Percentiles rank a stretch among this genome's conserved stretches.
Evolutionary conservation across 2,329 filamentous ascomycete genomes (phyloP).

Genomic region (Cordyceps tenuipes): DNA sequence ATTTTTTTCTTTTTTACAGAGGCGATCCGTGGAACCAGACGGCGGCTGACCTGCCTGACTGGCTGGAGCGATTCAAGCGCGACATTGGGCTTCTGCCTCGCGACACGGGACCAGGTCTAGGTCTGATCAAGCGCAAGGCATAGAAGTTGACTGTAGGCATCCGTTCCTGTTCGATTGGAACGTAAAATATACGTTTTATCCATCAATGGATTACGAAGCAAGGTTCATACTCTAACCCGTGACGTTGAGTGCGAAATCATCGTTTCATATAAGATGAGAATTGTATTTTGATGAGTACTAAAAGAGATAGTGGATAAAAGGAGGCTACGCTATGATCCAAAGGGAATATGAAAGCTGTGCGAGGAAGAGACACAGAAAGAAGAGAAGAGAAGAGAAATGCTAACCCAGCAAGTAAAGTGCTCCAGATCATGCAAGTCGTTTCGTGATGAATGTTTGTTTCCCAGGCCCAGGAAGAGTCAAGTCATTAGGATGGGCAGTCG

Average conservation of each 20-base stretch:
- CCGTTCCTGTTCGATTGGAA: not conserved
- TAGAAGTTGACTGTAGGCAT: not conserved
- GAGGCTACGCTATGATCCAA: not conserved
- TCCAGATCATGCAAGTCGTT: not conserved
- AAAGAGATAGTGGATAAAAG: not conserved
- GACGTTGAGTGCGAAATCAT: too few species aligned
- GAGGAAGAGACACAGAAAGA: not conserved
- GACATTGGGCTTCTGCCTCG: constrained; percentile 32
- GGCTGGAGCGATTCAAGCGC: constrained; percentile 55
- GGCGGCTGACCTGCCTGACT: constrained; percentile 54
- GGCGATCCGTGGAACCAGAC: constrained; percentile 59
- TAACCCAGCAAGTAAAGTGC: not conserved
- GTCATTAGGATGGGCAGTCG: not conserved
- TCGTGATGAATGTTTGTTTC: not conserved
- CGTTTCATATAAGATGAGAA: not conserved
- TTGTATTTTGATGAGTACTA: not conserved
- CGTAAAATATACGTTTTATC: too few species aligned
- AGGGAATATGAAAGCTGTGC: not conserved
- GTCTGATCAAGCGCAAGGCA: constrained; percentile 1
- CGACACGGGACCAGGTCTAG: constrained; percentile 2
- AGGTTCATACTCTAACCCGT: too few species aligned
- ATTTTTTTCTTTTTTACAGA: constrained; percentile 22
- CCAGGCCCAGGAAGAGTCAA: not conserved
- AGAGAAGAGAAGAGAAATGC: not conserved
- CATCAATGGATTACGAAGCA: too few species aligned